phyloP scores from a whole-genome alignment of 495 filamentous ascomycete genomes.

The Gamarada debralockiae region DNA sequence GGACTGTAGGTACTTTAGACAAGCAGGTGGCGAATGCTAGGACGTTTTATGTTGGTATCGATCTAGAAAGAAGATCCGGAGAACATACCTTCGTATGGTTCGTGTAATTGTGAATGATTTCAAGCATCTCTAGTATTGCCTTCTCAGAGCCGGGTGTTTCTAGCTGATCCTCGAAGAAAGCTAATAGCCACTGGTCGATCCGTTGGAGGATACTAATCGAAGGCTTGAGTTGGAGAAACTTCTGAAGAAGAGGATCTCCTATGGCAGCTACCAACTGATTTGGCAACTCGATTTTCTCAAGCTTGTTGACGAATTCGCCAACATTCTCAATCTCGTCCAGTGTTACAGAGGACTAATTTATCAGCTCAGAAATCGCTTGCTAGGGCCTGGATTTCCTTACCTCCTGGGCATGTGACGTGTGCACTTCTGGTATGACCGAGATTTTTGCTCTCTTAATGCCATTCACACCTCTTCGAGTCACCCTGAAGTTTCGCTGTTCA shows the following conservation, averaged over 20 bases:
- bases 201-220: constrained; percentile 51
- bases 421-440: constrained; percentile 60
- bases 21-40: constrained; percentile 57
- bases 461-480: constrained; percentile 43
- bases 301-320: constrained; percentile 65
- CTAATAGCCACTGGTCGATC: constrained; percentile 62
- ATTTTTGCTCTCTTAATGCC: constrained; percentile 36
- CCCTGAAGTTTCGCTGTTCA: constrained; percentile 45
- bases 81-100: constrained; percentile 56
- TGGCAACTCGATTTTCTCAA: constrained; percentile 78
- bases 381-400: constrained; percentile 32
- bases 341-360: constrained; percentile 39
- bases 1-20: constrained; percentile 56
- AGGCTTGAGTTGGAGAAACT: constrained; percentile 62
- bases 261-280: constrained; percentile 77
- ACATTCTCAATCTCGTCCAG: constrained; percentile 76
- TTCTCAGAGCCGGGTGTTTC: constrained; percentile 45
- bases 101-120: constrained; percentile 55
- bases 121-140: constrained; percentile 52
- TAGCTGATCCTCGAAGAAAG: constrained; percentile 56
- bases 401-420: constrained; percentile 69
- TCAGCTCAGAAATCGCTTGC: constrained; percentile 11
- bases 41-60: neutral
- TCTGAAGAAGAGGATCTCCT: constrained; percentile 73
- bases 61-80: neutral